phyloP scores from a whole-genome alignment of 2,329 filamentous ascomycete species.

The Fusarium odoratissimum region DNA sequence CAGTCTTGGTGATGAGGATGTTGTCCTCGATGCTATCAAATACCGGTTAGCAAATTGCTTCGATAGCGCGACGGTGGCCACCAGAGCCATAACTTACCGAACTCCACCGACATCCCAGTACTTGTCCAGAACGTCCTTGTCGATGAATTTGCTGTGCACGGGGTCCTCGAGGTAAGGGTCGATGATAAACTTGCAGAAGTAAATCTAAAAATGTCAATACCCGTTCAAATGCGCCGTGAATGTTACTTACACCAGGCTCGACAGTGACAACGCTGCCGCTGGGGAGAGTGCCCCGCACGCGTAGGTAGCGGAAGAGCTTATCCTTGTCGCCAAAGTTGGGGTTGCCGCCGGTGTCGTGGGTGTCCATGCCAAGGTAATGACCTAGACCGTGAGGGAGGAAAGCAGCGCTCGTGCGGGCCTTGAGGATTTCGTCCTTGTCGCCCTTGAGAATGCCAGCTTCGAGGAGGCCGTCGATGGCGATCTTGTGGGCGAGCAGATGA shows the following conservation, averaged over 20 bases:
- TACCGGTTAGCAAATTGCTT: constrained; percentile 34
- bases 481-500: constrained; percentile 81
- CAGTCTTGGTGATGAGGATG: constrained; percentile 75
- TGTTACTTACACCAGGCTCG: constrained; percentile 80
- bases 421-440: constrained; percentile 77
- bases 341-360: constrained; percentile 86
- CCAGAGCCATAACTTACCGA: constrained; percentile 57
- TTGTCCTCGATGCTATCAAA: constrained; percentile 71
- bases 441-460: constrained; percentile 79
- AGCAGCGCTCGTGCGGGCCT: constrained; percentile 82
- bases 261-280: constrained; percentile 90
- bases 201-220: constrained; percentile 65
- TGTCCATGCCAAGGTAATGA: constrained; percentile 93
- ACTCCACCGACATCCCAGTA: constrained; percentile 89
- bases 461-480: constrained; percentile 84
- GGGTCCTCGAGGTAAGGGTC: constrained; percentile 80
- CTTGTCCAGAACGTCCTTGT: constrained; percentile 75
- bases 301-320: constrained; percentile 85
- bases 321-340: constrained; percentile 83
- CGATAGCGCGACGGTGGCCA: constrained; percentile 6
- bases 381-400: constrained; percentile 94
- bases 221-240: no score
- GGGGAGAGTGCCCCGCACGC: constrained; percentile 80
- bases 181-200: constrained; percentile 92
- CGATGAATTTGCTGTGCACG: constrained; percentile 80